Conservation (phyloP, 2,329 filamentous ascomycete genomes). For the Sphaerostilbella broomeana region DNA sequence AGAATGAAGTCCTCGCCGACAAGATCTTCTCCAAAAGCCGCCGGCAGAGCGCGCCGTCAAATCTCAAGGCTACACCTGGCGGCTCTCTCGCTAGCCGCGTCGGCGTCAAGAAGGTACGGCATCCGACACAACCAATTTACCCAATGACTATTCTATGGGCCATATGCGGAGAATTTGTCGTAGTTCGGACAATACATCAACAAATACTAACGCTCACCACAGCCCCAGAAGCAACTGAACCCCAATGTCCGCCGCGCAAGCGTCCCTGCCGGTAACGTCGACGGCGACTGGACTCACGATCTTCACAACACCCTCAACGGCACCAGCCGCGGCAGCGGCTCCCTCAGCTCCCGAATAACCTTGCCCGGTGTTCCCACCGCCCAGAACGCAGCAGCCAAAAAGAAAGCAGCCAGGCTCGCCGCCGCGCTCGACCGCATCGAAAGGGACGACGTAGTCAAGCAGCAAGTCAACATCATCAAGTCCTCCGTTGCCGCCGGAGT, state of each 20-base stretch:
- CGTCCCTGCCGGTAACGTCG: conserved; percentile 47
- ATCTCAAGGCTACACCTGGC: conserved; percentile 36
- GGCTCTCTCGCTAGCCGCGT: conserved; percentile 64
- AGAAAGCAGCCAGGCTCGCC: conserved; percentile 32
- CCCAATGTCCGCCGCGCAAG: conserved; percentile 28
- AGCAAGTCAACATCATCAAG: conserved; percentile 30
- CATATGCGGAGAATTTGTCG: too few relatives aligned
- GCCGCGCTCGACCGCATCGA: conserved; percentile 39
- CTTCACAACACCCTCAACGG: conserved; percentile 46
- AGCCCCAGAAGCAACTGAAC: background rate
- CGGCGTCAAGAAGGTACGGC: conserved; percentile 62
- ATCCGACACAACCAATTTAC: too few relatives aligned
- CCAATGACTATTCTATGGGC: too few relatives aligned
- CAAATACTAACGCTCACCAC: background rate
- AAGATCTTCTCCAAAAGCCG: conserved; percentile 62
- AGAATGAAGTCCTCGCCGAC: conserved; percentile 64
- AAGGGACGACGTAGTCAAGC: conserved; percentile 24
- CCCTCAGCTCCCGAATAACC: conserved; percentile 43
- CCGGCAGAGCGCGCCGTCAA: conserved; percentile 48
- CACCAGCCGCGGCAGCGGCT: conserved; percentile 24
- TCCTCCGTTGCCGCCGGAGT: background rate
- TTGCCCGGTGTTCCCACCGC: conserved; percentile 27
- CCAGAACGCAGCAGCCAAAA: conserved; percentile 12
- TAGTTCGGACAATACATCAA: too few relatives aligned
- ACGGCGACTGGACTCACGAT: conserved; percentile 67